phyloP scores from a whole-genome alignment of 1,284 basidiomycete genomes.

The Grifola frondosa region DNA sequence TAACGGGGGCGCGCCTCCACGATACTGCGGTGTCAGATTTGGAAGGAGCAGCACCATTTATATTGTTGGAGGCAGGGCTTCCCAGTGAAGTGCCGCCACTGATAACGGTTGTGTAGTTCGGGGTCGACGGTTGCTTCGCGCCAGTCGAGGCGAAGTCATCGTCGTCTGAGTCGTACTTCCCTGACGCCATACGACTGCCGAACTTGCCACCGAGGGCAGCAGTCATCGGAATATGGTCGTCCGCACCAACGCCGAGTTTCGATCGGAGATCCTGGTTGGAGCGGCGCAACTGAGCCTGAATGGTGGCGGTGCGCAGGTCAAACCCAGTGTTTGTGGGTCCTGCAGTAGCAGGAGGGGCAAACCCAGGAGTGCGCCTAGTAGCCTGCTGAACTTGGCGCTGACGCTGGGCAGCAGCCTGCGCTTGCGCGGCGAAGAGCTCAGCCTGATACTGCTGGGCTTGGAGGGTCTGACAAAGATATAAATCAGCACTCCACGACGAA shows the following conservation, averaged over 20 bases:
- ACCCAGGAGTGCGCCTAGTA: slow-evolving; percentile 46
- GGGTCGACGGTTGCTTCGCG: slow-evolving; percentile 47
- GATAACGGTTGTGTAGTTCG: slow-evolving; percentile 64
- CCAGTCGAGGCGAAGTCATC: slow-evolving; percentile 33
- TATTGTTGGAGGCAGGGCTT: slow-evolving; percentile 41
- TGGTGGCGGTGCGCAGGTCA: slow-evolving; percentile 52
- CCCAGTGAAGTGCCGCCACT: slow-evolving; percentile 71
- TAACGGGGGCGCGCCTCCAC: slow-evolving; percentile 72
- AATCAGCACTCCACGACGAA: background rate
- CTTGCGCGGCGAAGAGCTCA: slow-evolving; percentile 45
- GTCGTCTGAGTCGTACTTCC: slow-evolving; percentile 41
- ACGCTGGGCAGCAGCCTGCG: slow-evolving; percentile 23
- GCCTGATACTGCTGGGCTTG: slow-evolving; percentile 64
- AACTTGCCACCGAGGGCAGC: slow-evolving; percentile 75
- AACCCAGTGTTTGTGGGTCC: slow-evolving; percentile 64
- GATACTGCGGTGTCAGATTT: slow-evolving; percentile 75
- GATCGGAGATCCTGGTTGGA: slow-evolving; percentile 59
- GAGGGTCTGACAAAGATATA: slow-evolving; percentile 35
- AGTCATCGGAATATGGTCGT: slow-evolving; percentile 71
- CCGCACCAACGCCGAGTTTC: slow-evolving; percentile 54
- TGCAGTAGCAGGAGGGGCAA: slow-evolving; percentile 64
- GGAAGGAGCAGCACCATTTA: slow-evolving; percentile 43
- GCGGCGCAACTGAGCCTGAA: slow-evolving; percentile 59
- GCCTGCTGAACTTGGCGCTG: slow-evolving; percentile 40
- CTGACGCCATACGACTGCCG: slow-evolving; percentile 56